Evolutionary conservation across 2,329 filamentous ascomycete species (phyloP).

Genomic region (Hymenoscyphus fructigenus): DNA sequence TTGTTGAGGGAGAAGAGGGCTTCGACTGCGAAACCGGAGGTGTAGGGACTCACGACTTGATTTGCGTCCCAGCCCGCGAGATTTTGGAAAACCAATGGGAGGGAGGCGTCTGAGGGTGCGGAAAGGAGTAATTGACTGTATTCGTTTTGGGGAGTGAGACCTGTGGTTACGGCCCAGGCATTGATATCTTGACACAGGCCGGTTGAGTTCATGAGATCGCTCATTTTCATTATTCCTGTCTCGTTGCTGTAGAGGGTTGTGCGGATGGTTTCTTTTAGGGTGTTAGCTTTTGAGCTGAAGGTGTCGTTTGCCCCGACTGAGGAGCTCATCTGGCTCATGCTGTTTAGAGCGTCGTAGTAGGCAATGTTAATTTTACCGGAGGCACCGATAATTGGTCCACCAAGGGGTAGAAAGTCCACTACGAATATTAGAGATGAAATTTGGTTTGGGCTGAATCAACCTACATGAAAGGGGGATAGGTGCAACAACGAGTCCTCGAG

Average conservation of each 20-base stretch:
- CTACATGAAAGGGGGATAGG: slow-evolving; percentile 24
- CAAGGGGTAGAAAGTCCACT: slow-evolving; percentile 28
- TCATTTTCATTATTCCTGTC: slow-evolving; percentile 22
- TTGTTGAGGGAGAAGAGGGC: slow-evolving; percentile 19
- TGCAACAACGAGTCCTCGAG: slow-evolving; percentile 23
- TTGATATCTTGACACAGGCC: slow-evolving; percentile 28
- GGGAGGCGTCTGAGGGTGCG: slow-evolving; percentile 10
- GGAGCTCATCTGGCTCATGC: slow-evolving; percentile 24
- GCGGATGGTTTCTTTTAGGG: slow-evolving; percentile 21
- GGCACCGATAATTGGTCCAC: slow-evolving; percentile 26
- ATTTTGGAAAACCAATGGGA: slow-evolving; percentile 21
- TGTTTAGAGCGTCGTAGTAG: slow-evolving; percentile 25
- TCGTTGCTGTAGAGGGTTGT: slow-evolving; percentile 22
- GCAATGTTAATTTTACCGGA: slow-evolving; percentile 29
- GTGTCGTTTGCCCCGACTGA: slow-evolving; percentile 7
- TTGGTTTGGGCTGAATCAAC: background rate
- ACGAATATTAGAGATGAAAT: slow-evolving; percentile 6
- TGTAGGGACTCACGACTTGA: slow-evolving; percentile 26
- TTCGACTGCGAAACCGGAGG: slow-evolving; percentile 26
- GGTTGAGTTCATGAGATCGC: slow-evolving; percentile 16
- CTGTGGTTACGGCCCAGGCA: slow-evolving; percentile 21
- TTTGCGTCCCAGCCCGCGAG: slow-evolving; percentile 21
- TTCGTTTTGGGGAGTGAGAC: slow-evolving; percentile 16
- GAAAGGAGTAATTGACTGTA: slow-evolving; percentile 11
- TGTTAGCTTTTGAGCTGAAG: slow-evolving; percentile 15